phyloP scores from a whole-genome alignment of 306 rosid genomes.

The Betula pendula region DNA sequence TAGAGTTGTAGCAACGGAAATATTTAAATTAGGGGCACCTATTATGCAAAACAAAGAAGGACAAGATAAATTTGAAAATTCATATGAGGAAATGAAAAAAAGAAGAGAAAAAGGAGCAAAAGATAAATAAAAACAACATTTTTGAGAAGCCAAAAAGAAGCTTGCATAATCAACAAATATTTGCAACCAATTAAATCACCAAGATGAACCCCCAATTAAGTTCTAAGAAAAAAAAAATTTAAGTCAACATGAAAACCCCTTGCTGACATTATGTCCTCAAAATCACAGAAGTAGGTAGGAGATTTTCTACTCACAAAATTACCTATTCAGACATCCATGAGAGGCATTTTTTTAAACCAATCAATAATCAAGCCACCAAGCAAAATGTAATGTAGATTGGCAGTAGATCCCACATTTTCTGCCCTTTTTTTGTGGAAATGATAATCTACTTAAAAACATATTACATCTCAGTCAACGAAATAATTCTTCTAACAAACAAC shows the following conservation, averaged over 20 bases:
- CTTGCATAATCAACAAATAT: background rate
- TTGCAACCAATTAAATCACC: conserved; percentile 1
- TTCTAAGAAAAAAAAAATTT: too few species aligned
- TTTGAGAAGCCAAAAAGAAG: conserved; percentile 5
- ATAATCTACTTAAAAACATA: background rate
- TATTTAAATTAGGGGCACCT: conserved; percentile 6
- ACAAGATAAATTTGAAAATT: background rate
- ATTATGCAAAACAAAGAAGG: background rate
- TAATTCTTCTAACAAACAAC: background rate
- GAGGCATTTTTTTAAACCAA: background rate
- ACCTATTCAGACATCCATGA: conserved; percentile 2
- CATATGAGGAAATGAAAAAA: background rate
- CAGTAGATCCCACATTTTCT: background rate
- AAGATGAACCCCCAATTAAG: background rate
- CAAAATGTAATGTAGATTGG: background rate
- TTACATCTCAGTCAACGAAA: too few species aligned
- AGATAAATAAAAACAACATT: background rate
- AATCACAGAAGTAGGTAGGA: background rate
- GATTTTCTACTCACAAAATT: background rate
- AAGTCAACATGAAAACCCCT: background rate
- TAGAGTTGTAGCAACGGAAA: conserved; percentile 59
- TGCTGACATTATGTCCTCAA: background rate
- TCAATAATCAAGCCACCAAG: conserved; percentile 1
- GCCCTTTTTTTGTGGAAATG: background rate
- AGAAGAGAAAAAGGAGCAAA: background rate